Evolutionary conservation across 352 stramenopile genomes (phyloP), one percentile per base, ranked within the genome.

Genomic region (Globisporangium irregulare): DNA sequence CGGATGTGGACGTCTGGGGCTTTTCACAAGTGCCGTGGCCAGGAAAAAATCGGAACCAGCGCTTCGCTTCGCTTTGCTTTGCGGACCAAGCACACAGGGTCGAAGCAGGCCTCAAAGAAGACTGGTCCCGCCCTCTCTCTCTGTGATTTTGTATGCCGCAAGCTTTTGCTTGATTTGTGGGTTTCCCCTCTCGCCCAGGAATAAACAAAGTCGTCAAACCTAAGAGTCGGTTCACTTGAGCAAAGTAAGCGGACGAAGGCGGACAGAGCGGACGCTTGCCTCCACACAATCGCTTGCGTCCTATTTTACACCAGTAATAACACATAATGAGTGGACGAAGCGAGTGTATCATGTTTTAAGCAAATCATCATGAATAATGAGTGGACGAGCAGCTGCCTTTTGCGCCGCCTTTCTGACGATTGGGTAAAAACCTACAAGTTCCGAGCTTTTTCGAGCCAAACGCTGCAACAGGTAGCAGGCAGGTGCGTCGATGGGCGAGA

Each of bases 1-100:
- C 18, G 38, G 59, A 38, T 36, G 54, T 34, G 50, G 32, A 22
- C 36, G 14, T 54, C 62, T 60, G 32, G 38, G 50, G 54, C 50
- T 61, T 61, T 67, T 67, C 62, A 62, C 59, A 65, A 65, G 59
- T 65, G 59, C 43, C 22, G 59, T 27, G 25, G 34, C 4, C 18
- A 22, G 43, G 18, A 10, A 6, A 32, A 32, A 66, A 59, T 58
- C 61, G 50, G 38, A 53, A 63, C 58, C 34, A 53, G n/a, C 24
- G n/a, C 58, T 55, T 4, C 12, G 38, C 38, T 46, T 46, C 22
- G 22, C 22, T 24, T 24, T 18, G 38, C 38, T 46, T 46, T 22
- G 43, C 18, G 15, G 43, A 24, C 43, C 24, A 34, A 27, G 27
- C 9, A 18, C 38, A 18, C 36, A 46, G 38, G 38, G 12, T 18